These are phyloP conservation scores for Wallacemonas sp. DNA, from an alignment of 208 protist genomes.

Conservation along the genomic window DNA sequence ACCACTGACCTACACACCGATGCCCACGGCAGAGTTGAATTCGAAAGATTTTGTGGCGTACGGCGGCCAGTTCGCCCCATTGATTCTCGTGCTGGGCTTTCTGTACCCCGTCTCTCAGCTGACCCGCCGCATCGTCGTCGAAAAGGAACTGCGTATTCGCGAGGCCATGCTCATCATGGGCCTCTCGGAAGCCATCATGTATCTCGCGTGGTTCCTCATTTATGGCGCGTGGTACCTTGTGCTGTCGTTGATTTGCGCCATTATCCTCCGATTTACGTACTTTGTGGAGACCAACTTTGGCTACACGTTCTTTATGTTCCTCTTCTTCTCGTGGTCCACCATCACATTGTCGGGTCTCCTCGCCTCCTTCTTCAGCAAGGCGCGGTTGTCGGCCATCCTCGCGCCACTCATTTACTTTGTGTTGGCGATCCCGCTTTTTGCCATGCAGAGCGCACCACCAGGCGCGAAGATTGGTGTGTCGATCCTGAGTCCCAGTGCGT, in stretches of 20 bases:
- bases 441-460: slow-evolving; percentile 20
- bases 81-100: slow-evolving; percentile 46
- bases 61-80: slow-evolving; percentile 26
- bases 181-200: slow-evolving; percentile 34
- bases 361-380: slow-evolving; percentile 44
- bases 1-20: slow-evolving; percentile 35
- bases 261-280: slow-evolving; percentile 38
- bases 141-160: slow-evolving; percentile 59
- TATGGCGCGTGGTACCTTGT: slow-evolving; percentile 27
- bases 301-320: slow-evolving; percentile 58
- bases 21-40: slow-evolving; percentile 35
- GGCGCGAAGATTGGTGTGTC: slow-evolving; percentile 18
- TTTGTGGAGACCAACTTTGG: slow-evolving; percentile 28
- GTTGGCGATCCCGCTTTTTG: slow-evolving; percentile 37
- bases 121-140: slow-evolving; percentile 45
- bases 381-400: slow-evolving; percentile 33
- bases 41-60: slow-evolving; percentile 33
- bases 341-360: slow-evolving; percentile 42
- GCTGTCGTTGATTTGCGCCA: slow-evolving; percentile 35
- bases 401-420: slow-evolving; percentile 47
- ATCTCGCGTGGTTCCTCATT: slow-evolving; percentile 47
- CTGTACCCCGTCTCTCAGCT: slow-evolving; percentile 49
- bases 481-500: slow-evolving; percentile 41
- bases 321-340: slow-evolving; percentile 36
- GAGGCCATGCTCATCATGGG: slow-evolving; percentile 75